Percentiles rank a stretch among this genome's conserved stretches.
These are phyloP conservation scores for Neonectria faginata DNA, from an alignment of 2,329 filamentous ascomycete genomes.

Conservation along the genomic window DNA sequence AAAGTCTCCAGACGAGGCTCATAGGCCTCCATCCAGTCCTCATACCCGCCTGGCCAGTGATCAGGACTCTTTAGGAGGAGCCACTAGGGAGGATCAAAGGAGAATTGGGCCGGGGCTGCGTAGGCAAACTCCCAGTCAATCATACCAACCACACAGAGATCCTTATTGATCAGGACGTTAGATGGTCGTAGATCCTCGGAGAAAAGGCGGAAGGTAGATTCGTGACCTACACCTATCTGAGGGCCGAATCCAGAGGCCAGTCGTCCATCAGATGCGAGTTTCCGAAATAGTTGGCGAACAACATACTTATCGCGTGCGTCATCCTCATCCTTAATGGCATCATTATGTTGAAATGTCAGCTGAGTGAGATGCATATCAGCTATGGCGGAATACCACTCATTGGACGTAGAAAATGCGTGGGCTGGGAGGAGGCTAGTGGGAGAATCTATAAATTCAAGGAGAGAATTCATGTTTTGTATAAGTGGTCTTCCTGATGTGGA, in stretches of 20 bases:
- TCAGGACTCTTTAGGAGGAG: no score
- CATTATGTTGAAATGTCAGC: constrained; percentile 53
- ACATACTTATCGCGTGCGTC: constrained; percentile 50
- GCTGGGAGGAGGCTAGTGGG: constrained; percentile 41
- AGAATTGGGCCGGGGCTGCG: constrained; percentile 50
- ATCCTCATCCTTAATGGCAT: constrained; percentile 48
- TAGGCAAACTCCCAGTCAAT: constrained; percentile 59
- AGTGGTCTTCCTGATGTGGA: no score
- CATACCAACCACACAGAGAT: constrained; percentile 46
- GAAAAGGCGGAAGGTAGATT: constrained; percentile 33
- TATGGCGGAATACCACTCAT: constrained; percentile 49
- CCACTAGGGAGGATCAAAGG: constrained; percentile 54
- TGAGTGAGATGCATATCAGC: constrained; percentile 54
- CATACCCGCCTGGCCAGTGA: constrained; percentile 1
- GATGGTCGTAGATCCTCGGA: constrained; percentile 46
- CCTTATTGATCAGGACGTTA: constrained; percentile 48
- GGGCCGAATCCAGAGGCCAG: neutral
- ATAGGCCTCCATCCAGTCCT: no score
- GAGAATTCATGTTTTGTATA: no score
- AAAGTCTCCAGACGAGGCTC: neutral
- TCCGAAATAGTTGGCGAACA: constrained; percentile 50
- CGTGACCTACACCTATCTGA: neutral
- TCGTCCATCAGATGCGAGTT: constrained; percentile 39
- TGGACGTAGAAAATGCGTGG: constrained; percentile 44
- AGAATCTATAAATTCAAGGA: no score